Evolutionary conservation across 768 basidiomycete species (phyloP).

Genomic region (Botryobasidium botryosum): DNA sequence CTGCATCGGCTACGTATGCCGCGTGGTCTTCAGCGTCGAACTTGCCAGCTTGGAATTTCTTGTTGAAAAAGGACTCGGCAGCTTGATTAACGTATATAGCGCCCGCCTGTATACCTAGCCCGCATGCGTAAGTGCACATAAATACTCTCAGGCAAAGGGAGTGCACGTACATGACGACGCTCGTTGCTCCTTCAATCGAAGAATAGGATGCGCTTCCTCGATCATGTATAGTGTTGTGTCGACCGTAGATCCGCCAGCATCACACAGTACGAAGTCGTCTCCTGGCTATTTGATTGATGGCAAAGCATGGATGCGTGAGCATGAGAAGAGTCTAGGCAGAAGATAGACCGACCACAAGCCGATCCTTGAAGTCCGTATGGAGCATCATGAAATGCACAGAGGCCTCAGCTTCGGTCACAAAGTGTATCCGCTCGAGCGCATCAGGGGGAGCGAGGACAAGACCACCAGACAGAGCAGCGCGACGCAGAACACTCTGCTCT

Average conservation of each 20-base stretch:
- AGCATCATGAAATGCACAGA: slow-evolving; percentile 33
- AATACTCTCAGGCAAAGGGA: no score
- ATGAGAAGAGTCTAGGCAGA: no score
- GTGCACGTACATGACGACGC: not conserved
- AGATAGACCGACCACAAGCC: no score
- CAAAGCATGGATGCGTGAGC: no score
- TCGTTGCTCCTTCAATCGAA: not conserved
- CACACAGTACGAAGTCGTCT: not conserved
- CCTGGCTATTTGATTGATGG: no score
- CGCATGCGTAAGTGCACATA: not conserved
- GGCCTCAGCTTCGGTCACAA: slow-evolving; percentile 38
- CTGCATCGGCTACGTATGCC: no score
- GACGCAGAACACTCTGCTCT: slow-evolving; percentile 29
- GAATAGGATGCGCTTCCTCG: not conserved
- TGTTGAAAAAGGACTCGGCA: no score
- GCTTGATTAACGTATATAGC: not conserved
- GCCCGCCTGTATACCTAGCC: not conserved
- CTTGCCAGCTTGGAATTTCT: no score
- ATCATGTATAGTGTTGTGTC: not conserved
- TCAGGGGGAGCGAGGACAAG: slow-evolving; percentile 22
- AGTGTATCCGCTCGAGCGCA: slow-evolving; percentile 26
- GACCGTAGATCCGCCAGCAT: slow-evolving; percentile 1
- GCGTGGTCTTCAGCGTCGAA: no score
- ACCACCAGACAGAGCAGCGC: slow-evolving; percentile 27
- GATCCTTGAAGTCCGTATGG: slow-evolving; percentile 9